A percentile compares a stretch with the other conserved stretches of the same genome.
phyloP scores from a whole-genome alignment of 1,284 basidiomycete genomes.

The Trichosporon ovoides region DNA sequence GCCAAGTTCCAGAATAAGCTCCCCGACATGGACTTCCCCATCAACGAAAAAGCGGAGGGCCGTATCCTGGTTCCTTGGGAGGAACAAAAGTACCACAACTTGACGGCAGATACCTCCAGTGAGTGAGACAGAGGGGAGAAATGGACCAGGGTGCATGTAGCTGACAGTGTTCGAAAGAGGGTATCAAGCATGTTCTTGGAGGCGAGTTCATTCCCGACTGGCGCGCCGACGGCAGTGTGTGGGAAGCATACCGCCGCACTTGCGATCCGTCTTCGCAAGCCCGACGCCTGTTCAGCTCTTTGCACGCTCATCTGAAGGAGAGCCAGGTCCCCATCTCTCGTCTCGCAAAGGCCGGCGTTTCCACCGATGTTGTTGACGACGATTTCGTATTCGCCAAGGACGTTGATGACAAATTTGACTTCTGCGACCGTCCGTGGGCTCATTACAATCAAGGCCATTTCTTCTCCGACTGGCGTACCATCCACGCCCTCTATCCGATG shows the following conservation, averaged over 20 bases:
- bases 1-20: constrained; percentile 66
- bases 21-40: constrained; percentile 83
- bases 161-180: constrained; percentile 48
- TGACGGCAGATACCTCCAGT: constrained; percentile 54
- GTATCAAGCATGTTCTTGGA: constrained; percentile 59
- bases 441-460: constrained; percentile 86
- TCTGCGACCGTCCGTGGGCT: constrained; percentile 72
- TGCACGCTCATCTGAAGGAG: constrained; percentile 53
- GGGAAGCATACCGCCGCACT: constrained; percentile 86
- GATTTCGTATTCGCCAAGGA: constrained; percentile 60
- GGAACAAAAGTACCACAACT: constrained; percentile 62
- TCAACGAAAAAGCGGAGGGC: constrained; percentile 87
- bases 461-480: constrained; percentile 88
- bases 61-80: constrained; percentile 87
- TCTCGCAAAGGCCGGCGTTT: constrained; percentile 47
- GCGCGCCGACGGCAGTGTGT: constrained; percentile 73
- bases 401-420: constrained; percentile 65
- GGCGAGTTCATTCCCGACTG: constrained; percentile 75
- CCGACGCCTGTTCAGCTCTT: constrained; percentile 71
- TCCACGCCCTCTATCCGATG: constrained; percentile 77
- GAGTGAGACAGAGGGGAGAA: constrained; percentile 20
- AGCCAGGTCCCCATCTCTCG: constrained; percentile 48
- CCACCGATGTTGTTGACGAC: constrained; percentile 49
- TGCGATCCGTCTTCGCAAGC: constrained; percentile 74
- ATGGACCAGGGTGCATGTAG: constrained; percentile 6